Base-by-base conservation (phyloP, 2,329 filamentous ascomycete genomes). In the Penicillium sp. region DNA sequence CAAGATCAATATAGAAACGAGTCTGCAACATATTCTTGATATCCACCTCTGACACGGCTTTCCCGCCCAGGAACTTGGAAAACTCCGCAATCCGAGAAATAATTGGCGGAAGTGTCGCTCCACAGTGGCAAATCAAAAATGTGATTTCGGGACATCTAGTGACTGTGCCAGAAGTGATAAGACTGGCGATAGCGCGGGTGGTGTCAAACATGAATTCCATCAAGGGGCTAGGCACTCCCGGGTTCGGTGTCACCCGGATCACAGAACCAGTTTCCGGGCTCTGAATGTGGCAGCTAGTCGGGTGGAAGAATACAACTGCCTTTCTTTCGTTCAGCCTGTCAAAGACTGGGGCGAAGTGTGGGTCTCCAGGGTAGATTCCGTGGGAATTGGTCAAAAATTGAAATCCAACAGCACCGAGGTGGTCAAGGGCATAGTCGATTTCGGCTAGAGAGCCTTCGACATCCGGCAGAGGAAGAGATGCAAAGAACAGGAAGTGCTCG, bases 301-400 rank as follows among this genome's bases (percentile, higher is more conserved):
- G 82, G 54, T 86, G 83, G 46, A 84, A 78, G 64, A 86, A 85
- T 1, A 84, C 72, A 1, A 75, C 78, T 0, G 79, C 79, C 4
- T 78, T 72, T 1, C 79, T 66, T 3, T 68, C 61, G 53, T 84
- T 79, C 26, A 86, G 66, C 35, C 76, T 78, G 2, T 77, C 72
- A 59, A 82, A 84, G 13, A 85, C 71, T 0, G 72, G 68, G 22
- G 79, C 75, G 27, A 85, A 73, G 1, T 59, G 62, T 0, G 69
- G 57, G 57, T 82, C 77, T 3, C 83, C 83, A 0, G 84, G 67
- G 62, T 85, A 85, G 13, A 76, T 62, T 6, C 82, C 82, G 47
- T 82, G 77, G 24, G 76, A 76, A 56, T 85, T 86, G 1, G 82
- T 82, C 63, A 82, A 60, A 5, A 85, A 63, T 0, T 75, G 76